A percentile compares a stretch with the other conserved stretches of the same genome.
These are phyloP conservation scores for Gorgonomyces haynaldii DNA, from an alignment of 192 early-diverging fungal species.

Conservation along the genomic window DNA sequence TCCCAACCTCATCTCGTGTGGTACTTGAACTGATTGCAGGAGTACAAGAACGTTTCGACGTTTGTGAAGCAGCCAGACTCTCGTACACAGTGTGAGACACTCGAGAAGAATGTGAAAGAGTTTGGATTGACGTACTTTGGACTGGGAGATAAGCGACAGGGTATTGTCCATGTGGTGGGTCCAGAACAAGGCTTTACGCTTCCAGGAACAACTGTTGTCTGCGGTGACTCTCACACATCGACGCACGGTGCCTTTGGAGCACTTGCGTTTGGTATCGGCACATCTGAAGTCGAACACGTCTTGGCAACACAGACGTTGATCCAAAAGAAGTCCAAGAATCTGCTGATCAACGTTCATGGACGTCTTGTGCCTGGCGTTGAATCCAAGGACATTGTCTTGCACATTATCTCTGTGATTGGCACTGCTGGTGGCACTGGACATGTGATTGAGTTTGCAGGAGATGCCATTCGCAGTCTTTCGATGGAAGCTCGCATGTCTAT, in stretches of 20 bases:
- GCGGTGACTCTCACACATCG: conserved; percentile 63
- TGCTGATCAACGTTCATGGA: conserved; percentile 47
- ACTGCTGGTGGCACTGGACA: conserved; percentile 60
- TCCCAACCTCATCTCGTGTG: conserved; percentile 33
- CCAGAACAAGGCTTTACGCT: conserved; percentile 66
- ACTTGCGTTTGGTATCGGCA: conserved; percentile 62
- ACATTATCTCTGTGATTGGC: conserved; percentile 58
- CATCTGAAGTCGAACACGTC: conserved; percentile 65
- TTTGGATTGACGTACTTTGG: conserved; percentile 55
- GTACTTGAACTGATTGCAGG: conserved; percentile 13
- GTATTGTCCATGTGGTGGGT: conserved; percentile 63
- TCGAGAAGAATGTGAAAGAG: conserved; percentile 48
- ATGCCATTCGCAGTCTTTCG: conserved; percentile 38
- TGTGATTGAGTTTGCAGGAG: conserved; percentile 58
- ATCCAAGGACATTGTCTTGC: conserved; percentile 55
- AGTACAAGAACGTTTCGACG: conserved; percentile 39
- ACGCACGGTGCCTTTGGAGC: conserved; percentile 67
- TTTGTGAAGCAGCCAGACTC: conserved; percentile 56
- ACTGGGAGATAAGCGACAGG: conserved; percentile 55
- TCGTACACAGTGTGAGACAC: conserved; percentile 46
- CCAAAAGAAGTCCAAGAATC: conserved; percentile 59
- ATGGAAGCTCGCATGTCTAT: conserved; percentile 64
- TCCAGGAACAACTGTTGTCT: conserved; percentile 59
- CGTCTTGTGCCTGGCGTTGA: conserved; percentile 37
- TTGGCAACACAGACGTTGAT: conserved; percentile 59